Evolutionary conservation across 345 rosid genomes (phyloP).

Genomic region (Arabis alpina): DNA sequence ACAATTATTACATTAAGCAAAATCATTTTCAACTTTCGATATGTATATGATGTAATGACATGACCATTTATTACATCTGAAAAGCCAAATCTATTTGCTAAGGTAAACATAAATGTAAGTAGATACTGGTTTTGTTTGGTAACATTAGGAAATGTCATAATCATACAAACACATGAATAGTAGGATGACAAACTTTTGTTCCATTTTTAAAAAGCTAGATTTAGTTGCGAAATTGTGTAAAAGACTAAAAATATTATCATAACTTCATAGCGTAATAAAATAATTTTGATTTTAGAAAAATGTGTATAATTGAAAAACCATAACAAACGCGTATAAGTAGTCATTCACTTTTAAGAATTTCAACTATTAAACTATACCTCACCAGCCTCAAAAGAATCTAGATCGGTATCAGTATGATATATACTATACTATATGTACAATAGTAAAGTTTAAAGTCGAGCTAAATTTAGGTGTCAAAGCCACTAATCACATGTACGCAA

Average conservation of each 20-base stretch:
- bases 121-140: conserved; percentile 25
- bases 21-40: conserved; percentile 16
- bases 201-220: not conserved
- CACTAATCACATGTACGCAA: conserved; percentile 42
- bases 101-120: not conserved
- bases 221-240: not conserved
- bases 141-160: conserved; percentile 16
- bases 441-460: conserved; percentile 31
- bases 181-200: not conserved
- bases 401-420: conserved; percentile 18
- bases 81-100: not conserved
- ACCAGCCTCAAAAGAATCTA: conserved; percentile 20
- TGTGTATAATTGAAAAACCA: not conserved
- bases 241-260: not conserved
- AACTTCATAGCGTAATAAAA: not conserved
- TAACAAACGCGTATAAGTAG: not conserved
- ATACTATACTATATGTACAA: not conserved
- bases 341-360: conserved; percentile 4
- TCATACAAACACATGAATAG: not conserved
- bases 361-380: conserved; percentile 5
- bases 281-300: not conserved
- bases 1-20: too few relatives aligned
- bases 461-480: conserved; percentile 44
- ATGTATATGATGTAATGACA: conserved; percentile 22
- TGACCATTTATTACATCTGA: not conserved